Conservation (phyloP, 257 asterid genomes). For the Fraxinus cuspidata region DNA sequence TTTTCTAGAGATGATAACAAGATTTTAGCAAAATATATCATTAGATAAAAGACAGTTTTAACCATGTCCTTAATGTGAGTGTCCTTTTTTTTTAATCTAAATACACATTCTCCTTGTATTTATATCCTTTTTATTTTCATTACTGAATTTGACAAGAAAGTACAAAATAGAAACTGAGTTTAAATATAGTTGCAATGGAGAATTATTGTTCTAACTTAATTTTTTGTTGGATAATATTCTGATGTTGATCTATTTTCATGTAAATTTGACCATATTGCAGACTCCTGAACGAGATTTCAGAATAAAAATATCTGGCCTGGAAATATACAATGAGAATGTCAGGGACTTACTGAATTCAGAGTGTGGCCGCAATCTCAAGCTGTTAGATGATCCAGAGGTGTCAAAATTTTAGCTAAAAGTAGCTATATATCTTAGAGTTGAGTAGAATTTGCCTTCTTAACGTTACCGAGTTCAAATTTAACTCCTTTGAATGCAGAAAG, state of each 20-base stretch:
- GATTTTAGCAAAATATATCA: background rate
- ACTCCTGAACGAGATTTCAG: conserved; percentile 90
- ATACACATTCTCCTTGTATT: background rate
- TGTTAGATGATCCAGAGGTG: conserved; percentile 97
- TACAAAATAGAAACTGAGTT: conserved; percentile 1
- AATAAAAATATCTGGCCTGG: conserved; percentile 83
- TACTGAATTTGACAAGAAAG: background rate
- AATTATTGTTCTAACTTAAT: background rate
- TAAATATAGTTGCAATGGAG: background rate
- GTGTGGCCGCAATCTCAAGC: conserved; percentile 85
- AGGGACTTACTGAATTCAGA: conserved; percentile 85
- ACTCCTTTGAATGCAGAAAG: conserved; percentile 62
- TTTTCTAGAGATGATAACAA: background rate
- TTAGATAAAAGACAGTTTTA: background rate
- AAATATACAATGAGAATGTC: conserved; percentile 90
- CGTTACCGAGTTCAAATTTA: background rate
- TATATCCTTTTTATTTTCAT: background rate
- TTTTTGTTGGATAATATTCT: background rate
- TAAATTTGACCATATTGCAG: conserved; percentile 40
- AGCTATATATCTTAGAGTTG: background rate
- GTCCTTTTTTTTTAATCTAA: conserved; percentile 1
- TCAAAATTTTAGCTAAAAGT: conserved; percentile 23
- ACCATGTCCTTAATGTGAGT: background rate
- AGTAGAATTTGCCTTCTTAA: conserved; percentile 8
- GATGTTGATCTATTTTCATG: background rate